Percentiles rank a stretch among this genome's conserved stretches.
phyloP scores from a whole-genome alignment of 2,329 filamentous ascomycete genomes.

The Trichophyton mentagrophytes region DNA sequence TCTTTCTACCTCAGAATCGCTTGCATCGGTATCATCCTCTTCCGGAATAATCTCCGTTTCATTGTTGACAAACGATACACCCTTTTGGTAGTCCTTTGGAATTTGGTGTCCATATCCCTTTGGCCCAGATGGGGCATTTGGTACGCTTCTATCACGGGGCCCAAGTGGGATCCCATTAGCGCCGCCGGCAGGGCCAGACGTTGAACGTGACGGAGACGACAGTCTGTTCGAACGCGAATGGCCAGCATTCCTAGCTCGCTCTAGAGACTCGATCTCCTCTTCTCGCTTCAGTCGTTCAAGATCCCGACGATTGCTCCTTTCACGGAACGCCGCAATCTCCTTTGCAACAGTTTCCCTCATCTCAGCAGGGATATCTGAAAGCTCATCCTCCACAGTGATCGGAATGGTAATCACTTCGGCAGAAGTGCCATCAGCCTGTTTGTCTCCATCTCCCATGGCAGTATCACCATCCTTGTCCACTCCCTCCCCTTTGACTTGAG shows the following conservation, averaged over 20 bases:
- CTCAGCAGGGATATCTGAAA: constrained; percentile 88
- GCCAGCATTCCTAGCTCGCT: constrained; percentile 59
- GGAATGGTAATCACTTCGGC: constrained; percentile 85
- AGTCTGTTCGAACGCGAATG: constrained; percentile 50
- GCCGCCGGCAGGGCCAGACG: constrained; percentile 49
- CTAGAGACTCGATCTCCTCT: constrained; percentile 81
- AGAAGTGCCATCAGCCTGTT: constrained; percentile 45
- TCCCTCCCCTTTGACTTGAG: constrained; percentile 32
- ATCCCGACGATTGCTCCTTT: constrained; percentile 78
- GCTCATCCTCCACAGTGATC: constrained; percentile 75
- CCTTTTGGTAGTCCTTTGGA: constrained; percentile 61
- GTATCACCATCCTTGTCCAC: constrained; percentile 55
- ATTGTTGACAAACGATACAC: constrained; percentile 68
- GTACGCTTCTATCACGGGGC: constrained; percentile 53
- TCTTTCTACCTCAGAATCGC: constrained; percentile 71
- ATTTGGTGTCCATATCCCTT: constrained; percentile 51
- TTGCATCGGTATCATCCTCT: constrained; percentile 77
- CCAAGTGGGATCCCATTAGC: constrained; percentile 67
- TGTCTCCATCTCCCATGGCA: constrained; percentile 52
- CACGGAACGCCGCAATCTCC: constrained; percentile 88
- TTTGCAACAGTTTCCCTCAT: constrained; percentile 90
- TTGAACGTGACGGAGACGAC: constrained; percentile 54
- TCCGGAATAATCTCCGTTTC: constrained; percentile 55
- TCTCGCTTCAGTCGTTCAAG: constrained; percentile 76
- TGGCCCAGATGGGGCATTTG: constrained; percentile 63